Evolutionary conservation across 768 basidiomycete species (phyloP).

Genomic region (Trametes maxima): DNA sequence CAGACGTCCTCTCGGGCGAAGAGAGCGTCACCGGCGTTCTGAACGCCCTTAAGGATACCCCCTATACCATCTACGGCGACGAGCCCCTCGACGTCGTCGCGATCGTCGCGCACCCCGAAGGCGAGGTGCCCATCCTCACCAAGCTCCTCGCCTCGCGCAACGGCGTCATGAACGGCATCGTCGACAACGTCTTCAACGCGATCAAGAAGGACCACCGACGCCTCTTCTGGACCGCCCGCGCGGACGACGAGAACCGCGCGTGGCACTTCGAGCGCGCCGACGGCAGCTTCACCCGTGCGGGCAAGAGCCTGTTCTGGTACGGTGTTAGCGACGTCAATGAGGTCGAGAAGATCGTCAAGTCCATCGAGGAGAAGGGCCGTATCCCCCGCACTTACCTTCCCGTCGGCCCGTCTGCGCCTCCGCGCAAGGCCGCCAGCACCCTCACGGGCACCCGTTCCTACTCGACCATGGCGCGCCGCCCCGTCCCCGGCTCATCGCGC

Average conservation of each 20-base stretch:
- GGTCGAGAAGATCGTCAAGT: conserved; percentile 81
- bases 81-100: conserved; percentile 96
- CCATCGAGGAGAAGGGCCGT: conserved; percentile 73
- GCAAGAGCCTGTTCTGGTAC: conserved; percentile 97
- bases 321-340: conserved; percentile 90
- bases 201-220: conserved; percentile 92
- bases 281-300: conserved; percentile 94
- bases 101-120: conserved; percentile 89
- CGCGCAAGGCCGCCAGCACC: conserved; percentile 44
- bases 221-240: conserved; percentile 97
- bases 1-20: conserved; percentile 81
- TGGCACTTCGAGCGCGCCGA: conserved; percentile 99
- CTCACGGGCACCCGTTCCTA: conserved; percentile 52
- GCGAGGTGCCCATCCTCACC: conserved; percentile 87
- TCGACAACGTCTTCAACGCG: conserved; percentile 97
- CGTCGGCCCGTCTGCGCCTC: conserved; percentile 72
- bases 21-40: conserved; percentile 89
- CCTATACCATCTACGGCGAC: conserved; percentile 97
- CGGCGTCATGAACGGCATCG: conserved; percentile 90
- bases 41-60: conserved; percentile 74
- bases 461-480: conserved; percentile 57
- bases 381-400: conserved; percentile 91
- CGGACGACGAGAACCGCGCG: conserved; percentile 93
- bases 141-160: conserved; percentile 87
- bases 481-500: conserved; percentile 52